These are phyloP conservation scores for Microbotryomycetes sp. DNA, from an alignment of 1,284 basidiomycete genomes.

Conservation along the genomic window DNA sequence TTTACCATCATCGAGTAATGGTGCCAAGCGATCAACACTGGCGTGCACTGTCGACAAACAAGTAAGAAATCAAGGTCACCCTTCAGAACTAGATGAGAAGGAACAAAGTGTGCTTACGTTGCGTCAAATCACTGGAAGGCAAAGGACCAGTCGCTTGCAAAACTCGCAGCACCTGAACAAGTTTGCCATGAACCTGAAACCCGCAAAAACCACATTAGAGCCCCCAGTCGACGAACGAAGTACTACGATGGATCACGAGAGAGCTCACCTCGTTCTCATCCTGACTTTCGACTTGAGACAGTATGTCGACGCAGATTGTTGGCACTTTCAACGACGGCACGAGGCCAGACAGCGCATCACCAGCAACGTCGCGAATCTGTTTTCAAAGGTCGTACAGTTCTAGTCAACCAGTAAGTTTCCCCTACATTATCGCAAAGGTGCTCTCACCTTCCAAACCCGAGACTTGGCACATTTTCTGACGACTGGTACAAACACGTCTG, in stretches of 20 bases:
- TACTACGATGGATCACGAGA: not conserved
- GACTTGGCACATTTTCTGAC: slow-evolving; percentile 18
- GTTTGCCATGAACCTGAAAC: slow-evolving; percentile 20
- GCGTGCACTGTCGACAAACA: slow-evolving; percentile 8
- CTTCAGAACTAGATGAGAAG: not conserved
- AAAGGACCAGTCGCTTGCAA: slow-evolving; percentile 7
- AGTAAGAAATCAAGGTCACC: not conserved
- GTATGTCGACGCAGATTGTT: not conserved
- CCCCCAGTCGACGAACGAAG: not conserved
- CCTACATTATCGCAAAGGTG: not conserved
- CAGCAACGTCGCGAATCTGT: slow-evolving; percentile 30
- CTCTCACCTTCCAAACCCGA: slow-evolving; percentile 32
- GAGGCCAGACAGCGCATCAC: slow-evolving; percentile 28
- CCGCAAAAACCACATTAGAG: not conserved
- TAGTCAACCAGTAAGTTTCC: too few relatives aligned
- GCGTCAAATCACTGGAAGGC: not conserved
- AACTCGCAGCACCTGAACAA: slow-evolving; percentile 16
- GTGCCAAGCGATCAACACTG: not conserved
- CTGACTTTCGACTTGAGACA: not conserved
- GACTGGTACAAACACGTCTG: slow-evolving; percentile 19
- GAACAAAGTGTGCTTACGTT: too few relatives aligned
- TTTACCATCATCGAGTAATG: not conserved
- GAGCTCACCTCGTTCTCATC: slow-evolving; percentile 22
- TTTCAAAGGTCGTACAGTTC: not conserved
- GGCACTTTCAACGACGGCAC: slow-evolving; percentile 14